These are phyloP conservation scores for Tolypocladium pustulatum DNA, from an alignment of 2,329 filamentous ascomycete genomes.

Conservation along the genomic window DNA sequence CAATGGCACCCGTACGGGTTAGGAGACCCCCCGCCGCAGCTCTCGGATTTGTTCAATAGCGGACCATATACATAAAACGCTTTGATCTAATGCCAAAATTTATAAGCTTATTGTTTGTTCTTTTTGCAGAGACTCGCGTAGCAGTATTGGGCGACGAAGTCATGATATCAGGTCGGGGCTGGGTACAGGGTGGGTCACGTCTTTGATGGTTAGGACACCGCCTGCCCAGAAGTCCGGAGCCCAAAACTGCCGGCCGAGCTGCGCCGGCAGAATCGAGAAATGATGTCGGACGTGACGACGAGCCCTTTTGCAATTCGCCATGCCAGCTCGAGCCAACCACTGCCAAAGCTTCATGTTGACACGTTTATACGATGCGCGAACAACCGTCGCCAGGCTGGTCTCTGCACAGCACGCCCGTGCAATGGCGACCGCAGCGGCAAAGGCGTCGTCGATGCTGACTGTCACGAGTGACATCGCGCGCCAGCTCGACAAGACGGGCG, in stretches of 20 bases:
- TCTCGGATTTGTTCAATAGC: neutral
- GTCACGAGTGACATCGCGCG: slow-evolving; percentile 10
- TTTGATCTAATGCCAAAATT: neutral
- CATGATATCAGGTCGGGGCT: neutral
- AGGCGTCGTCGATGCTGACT: slow-evolving; percentile 6
- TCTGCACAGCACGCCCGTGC: slow-evolving; percentile 2
- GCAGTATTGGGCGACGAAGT: neutral
- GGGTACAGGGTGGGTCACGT: neutral
- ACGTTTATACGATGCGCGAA: slow-evolving; percentile 2
- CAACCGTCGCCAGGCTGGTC: slow-evolving; percentile 5
- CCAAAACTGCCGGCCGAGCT: neutral
- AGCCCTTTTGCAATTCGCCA: neutral
- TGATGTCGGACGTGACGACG: neutral
- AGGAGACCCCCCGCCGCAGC: no score
- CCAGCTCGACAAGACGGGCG: slow-evolving; percentile 13
- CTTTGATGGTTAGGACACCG: no score
- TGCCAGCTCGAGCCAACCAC: neutral
- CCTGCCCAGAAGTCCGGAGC: neutral
- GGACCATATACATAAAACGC: neutral
- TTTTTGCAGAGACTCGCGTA: neutral
- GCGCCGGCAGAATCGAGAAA: neutral
- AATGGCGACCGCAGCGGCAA: slow-evolving; percentile 1
- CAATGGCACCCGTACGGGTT: neutral
- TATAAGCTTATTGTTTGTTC: neutral
- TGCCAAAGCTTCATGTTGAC: slow-evolving; percentile 6